Evolutionary conservation across 495 filamentous ascomycete species (phyloP).

Genomic region (Chaetomium cochliodes): DNA sequence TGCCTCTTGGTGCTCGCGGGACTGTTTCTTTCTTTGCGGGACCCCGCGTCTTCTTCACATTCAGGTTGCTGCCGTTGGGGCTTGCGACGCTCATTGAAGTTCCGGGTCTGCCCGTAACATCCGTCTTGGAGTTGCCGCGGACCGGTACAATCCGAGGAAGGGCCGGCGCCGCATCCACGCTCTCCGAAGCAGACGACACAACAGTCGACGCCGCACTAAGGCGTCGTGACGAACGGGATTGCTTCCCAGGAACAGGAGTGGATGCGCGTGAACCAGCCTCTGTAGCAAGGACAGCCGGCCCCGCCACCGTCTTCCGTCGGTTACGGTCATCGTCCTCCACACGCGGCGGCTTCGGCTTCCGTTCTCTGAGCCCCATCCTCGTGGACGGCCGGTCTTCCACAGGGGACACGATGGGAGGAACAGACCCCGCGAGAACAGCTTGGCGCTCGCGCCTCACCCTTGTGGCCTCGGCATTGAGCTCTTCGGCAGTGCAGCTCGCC

Average conservation of each 20-base stretch:
- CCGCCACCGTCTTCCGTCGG: constrained; percentile 67
- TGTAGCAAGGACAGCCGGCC: constrained; percentile 46
- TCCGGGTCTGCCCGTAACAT: constrained; percentile 42
- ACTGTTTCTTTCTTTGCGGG: constrained; percentile 40
- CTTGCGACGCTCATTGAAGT: constrained; percentile 40
- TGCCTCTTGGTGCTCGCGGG: constrained; percentile 33
- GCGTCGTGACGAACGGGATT: constrained; percentile 34
- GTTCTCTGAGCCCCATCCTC: constrained; percentile 69
- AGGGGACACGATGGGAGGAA: constrained; percentile 36
- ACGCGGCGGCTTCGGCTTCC: constrained; percentile 54
- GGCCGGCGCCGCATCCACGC: constrained; percentile 19
- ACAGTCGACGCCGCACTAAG: constrained; percentile 44
- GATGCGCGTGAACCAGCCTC: constrained; percentile 46
- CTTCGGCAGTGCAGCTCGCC: constrained; percentile 69
- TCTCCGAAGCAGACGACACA: constrained; percentile 25
- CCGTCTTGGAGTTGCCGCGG: constrained; percentile 35
- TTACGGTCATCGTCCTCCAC: constrained; percentile 55
- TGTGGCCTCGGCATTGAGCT: constrained; percentile 66
- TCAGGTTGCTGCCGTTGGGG: constrained; percentile 29
- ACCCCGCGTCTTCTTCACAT: constrained; percentile 50
- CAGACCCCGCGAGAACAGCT: constrained; percentile 41
- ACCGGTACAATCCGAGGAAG: constrained; percentile 21
- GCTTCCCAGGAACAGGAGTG: constrained; percentile 38
- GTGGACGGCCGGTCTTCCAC: constrained; percentile 45
- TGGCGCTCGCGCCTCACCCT: constrained; percentile 63